These are phyloP conservation scores for Dimocarpus longan DNA, from an alignment of 345 rosid species.

Conservation along the genomic window DNA sequence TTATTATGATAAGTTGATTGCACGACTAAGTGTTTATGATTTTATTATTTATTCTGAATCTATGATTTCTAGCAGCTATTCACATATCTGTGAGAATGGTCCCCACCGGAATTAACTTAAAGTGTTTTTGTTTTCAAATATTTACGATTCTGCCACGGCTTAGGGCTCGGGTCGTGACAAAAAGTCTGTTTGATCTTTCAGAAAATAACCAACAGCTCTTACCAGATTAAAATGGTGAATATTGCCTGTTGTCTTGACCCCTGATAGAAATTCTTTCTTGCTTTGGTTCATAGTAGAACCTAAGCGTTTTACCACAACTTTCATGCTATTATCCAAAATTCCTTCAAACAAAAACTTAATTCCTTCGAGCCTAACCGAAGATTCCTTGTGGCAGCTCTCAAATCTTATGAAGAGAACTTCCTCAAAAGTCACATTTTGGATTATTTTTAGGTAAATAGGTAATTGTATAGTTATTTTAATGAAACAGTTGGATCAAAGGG, in stretches of 20 bases:
- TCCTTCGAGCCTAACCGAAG: conserved; percentile 20
- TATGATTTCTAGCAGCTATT: no score
- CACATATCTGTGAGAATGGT: no score
- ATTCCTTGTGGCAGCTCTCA: conserved; percentile 14
- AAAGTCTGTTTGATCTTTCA: conserved; percentile 10
- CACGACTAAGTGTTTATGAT: no score
- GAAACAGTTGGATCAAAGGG: no score
- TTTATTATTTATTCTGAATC: no score
- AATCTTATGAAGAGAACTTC: conserved; percentile 18
- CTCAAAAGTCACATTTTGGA: background rate
- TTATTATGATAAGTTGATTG: no score
- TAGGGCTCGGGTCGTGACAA: no score
- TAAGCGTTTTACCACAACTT: conserved; percentile 28
- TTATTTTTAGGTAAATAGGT: no score
- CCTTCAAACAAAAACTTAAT: conserved; percentile 27
- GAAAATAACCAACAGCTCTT: conserved; percentile 25
- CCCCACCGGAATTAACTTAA: no score
- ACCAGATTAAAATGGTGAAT: conserved; percentile 27
- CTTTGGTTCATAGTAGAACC: conserved; percentile 13
- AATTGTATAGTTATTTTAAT: no score
- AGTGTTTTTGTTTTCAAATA: no score
- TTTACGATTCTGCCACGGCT: no score
- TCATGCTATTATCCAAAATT: background rate
- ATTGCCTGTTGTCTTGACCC: conserved; percentile 26
- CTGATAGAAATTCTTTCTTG: conserved; percentile 21